Evolutionary conservation across 2,329 filamentous ascomycete species (phyloP).

Genomic region (Fusarium sp.): DNA sequence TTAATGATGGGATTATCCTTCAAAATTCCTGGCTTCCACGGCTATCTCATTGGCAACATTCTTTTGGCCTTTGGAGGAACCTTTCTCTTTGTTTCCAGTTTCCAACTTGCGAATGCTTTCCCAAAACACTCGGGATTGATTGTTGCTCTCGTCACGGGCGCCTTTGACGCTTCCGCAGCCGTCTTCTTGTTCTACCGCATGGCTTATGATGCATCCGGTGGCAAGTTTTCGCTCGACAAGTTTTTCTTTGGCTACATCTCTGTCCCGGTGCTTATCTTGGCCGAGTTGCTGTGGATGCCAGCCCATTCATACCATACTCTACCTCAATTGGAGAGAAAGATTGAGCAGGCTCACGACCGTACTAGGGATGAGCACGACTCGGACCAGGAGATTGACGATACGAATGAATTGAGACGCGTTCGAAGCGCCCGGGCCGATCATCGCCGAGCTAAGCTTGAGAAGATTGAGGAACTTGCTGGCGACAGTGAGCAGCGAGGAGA

Average conservation of each 20-base stretch:
- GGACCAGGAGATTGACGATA: slow-evolving; percentile 68
- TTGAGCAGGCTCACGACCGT: slow-evolving; percentile 57
- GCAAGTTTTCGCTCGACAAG: slow-evolving; percentile 54
- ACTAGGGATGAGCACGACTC: slow-evolving; percentile 65
- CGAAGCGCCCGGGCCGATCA: slow-evolving; percentile 62
- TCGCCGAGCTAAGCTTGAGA: slow-evolving; percentile 70
- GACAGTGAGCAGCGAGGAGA: slow-evolving; percentile 68
- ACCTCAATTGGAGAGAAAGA: slow-evolving; percentile 58
- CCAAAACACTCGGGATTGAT: slow-evolving; percentile 81
- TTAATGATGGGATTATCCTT: slow-evolving; percentile 80
- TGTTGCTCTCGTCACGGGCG: slow-evolving; percentile 82
- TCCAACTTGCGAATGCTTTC: slow-evolving; percentile 87
- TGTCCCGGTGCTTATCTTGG: slow-evolving; percentile 56
- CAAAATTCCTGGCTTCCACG: slow-evolving; percentile 76
- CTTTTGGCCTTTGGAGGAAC: slow-evolving; percentile 83
- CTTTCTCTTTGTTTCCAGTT: slow-evolving; percentile 85
- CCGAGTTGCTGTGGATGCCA: slow-evolving; percentile 60
- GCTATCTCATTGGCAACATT: slow-evolving; percentile 79
- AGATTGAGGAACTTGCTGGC: slow-evolving; percentile 76
- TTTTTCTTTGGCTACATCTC: slow-evolving; percentile 60
- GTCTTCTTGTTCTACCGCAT: slow-evolving; percentile 82
- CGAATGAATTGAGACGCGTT: slow-evolving; percentile 60
- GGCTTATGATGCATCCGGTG: slow-evolving; percentile 71
- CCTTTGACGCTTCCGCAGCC: slow-evolving; percentile 86
- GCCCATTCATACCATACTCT: slow-evolving; percentile 57